Conservation (phyloP, 2,329 filamentous ascomycete species). For the Monilinia fructicola region DNA sequence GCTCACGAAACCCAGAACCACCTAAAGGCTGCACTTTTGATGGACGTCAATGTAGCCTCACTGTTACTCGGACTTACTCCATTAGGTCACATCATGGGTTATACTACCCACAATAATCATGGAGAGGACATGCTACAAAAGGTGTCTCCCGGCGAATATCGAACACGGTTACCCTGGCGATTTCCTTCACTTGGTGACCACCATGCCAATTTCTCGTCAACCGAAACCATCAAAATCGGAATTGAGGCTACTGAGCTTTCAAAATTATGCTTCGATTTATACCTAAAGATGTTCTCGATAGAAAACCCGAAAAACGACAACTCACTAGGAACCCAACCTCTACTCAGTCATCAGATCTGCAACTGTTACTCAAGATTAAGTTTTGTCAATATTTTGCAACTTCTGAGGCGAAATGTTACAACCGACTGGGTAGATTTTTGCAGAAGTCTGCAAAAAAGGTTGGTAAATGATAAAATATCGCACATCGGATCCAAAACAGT, state of each 20-base stretch:
- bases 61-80: not conserved
- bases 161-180: not conserved
- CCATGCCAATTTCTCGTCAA: not conserved
- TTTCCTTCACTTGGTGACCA: conserved; percentile 5
- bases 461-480: not conserved
- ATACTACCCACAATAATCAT: not conserved
- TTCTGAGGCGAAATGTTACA: not conserved
- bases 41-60: conserved; percentile 1
- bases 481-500: not conserved
- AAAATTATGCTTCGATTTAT: not conserved
- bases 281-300: not conserved
- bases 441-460: not conserved
- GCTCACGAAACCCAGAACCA: not conserved
- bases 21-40: not conserved
- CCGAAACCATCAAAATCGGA: not conserved
- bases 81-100: not conserved
- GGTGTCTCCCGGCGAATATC: not conserved
- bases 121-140: not conserved
- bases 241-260: not conserved
- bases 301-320: not conserved
- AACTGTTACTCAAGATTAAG: not conserved
- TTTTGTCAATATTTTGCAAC: not conserved
- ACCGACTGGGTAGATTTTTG: not conserved
- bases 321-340: too few species aligned
- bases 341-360: too few species aligned